Evolutionary conservation across 176 grass and related monocot genomes (phyloP).

Genomic region (Oryza australiensis): DNA sequence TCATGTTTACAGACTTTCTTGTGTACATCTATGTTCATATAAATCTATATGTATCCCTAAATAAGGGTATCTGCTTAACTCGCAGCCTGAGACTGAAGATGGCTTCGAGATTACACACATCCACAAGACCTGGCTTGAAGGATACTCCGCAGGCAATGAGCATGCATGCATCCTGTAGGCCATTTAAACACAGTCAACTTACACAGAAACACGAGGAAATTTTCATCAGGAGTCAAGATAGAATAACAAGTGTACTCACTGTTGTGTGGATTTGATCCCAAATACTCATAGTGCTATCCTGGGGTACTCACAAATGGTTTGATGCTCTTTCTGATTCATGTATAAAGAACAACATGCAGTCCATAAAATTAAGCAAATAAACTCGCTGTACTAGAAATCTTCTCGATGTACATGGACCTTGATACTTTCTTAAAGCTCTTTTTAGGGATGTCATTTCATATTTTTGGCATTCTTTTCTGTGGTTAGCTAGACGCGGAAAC

Average conservation of each 20-base stretch:
- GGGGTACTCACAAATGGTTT: neutral
- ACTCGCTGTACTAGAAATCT: neutral
- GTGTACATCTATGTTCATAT: neutral
- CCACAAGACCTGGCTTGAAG: slow-evolving; percentile 78
- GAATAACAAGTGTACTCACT: neutral
- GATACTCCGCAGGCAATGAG: slow-evolving; percentile 39
- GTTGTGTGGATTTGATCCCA: neutral
- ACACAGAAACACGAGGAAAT: neutral
- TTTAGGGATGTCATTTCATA: neutral
- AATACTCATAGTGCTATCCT: neutral
- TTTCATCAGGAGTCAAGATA: slow-evolving; percentile 3
- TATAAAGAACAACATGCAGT: neutral
- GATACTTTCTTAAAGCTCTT: neutral
- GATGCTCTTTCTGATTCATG: neutral
- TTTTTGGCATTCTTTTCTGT: too few relatives aligned
- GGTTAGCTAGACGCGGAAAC: too few relatives aligned
- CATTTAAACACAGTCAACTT: slow-evolving; percentile 17
- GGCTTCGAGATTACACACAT: slow-evolving; percentile 53
- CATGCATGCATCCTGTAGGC: slow-evolving; percentile 33
- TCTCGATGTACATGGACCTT: neutral
- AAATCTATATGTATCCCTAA: neutral
- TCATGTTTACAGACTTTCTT: neutral
- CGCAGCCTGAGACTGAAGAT: slow-evolving; percentile 46
- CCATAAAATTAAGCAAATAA: neutral
- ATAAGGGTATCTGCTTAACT: slow-evolving; percentile 9